A percentile compares a stretch with the other conserved stretches of the same genome.
phyloP scores from a whole-genome alignment of 352 stramenopile genomes.

The Globisporangium mamillatum region DNA sequence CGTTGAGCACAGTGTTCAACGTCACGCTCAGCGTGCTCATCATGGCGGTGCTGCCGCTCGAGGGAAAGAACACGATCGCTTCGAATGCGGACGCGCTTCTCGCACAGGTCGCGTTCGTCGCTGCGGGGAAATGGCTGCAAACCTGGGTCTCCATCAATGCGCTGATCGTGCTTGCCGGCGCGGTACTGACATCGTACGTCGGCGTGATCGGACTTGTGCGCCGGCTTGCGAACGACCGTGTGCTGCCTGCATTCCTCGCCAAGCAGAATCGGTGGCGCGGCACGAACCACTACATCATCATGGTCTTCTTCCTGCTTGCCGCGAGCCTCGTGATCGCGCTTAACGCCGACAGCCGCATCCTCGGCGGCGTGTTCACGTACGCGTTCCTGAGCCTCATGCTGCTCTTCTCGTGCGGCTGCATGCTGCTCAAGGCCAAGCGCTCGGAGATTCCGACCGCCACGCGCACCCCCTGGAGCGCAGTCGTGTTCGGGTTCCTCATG shows the following conservation, averaged over 20 bases:
- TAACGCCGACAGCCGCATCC: conserved; percentile 65
- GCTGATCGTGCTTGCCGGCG: conserved; percentile 83
- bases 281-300: conserved; percentile 82
- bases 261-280: conserved; percentile 50
- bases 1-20: conserved; percentile 83
- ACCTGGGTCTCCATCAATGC: conserved; percentile 71
- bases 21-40: conserved; percentile 63
- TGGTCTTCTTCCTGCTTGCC: conserved; percentile 61
- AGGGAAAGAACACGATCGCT: conserved; percentile 49
- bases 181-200: conserved; percentile 80
- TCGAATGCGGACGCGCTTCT: conserved; percentile 61
- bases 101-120: conserved; percentile 51
- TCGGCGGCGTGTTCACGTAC: conserved; percentile 85
- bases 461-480: conserved; percentile 45
- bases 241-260: conserved; percentile 52
- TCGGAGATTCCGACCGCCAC: conserved; percentile 68
- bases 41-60: conserved; percentile 71
- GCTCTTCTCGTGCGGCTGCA: conserved; percentile 79
- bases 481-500: conserved; percentile 41
- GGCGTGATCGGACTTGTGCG: conserved; percentile 71
- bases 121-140: conserved; percentile 40
- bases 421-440: conserved; percentile 86
- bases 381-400: conserved; percentile 81
- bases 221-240: conserved; percentile 67
- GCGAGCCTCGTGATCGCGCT: conserved; percentile 67